Conservation (phyloP, 2,329 filamentous ascomycete species). For the Annulohypoxylon truncatum region DNA sequence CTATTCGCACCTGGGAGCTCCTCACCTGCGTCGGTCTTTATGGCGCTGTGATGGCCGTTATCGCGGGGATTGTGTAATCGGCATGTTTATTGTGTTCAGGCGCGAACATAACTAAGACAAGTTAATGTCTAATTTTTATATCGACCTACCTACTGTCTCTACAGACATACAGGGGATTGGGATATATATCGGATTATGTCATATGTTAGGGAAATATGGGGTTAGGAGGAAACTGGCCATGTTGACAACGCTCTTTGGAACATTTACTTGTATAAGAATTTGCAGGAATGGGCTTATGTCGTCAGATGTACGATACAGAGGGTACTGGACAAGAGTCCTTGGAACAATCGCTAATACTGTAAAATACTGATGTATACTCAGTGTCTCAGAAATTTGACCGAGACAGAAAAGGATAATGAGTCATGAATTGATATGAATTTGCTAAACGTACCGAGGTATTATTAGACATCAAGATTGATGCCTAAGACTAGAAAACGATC, state of each 20-base stretch:
- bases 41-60: constrained; percentile 52
- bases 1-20: constrained; percentile 35
- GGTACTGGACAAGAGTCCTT: neutral
- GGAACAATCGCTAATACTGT: constrained; percentile 3
- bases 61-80: constrained; percentile 46
- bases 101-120: neutral
- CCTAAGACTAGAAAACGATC: neutral
- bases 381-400: constrained; percentile 1
- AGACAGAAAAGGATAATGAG: neutral
- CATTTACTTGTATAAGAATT: constrained; percentile 8
- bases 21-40: constrained; percentile 51
- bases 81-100: neutral
- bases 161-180: neutral
- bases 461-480: neutral
- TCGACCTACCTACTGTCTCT: neutral
- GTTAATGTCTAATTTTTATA: constrained; percentile 4
- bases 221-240: neutral
- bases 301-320: constrained; percentile 14
- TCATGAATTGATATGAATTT: neutral
- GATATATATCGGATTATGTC: neutral
- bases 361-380: constrained; percentile 7
- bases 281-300: neutral
- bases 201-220: neutral
- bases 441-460: neutral
- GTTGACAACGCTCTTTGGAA: neutral